These are phyloP conservation scores for Ramularia endophylla DNA, from an alignment of 2,329 filamentous ascomycete genomes.

Conservation along the genomic window DNA sequence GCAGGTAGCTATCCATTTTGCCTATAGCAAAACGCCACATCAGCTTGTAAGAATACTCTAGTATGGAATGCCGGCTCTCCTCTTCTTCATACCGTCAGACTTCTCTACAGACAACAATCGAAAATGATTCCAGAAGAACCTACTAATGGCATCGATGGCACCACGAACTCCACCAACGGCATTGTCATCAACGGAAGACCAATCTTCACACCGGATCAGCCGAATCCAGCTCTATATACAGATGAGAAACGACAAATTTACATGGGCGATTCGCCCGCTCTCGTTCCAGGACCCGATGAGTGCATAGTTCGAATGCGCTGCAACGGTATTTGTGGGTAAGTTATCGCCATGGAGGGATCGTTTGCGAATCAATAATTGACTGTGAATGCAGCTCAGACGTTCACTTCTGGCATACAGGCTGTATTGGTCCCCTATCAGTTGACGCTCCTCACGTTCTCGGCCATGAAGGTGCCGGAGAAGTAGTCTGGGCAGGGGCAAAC, in stretches of 20 bases:
- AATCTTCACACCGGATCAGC: slow-evolving; percentile 8
- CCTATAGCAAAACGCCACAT: too few species aligned
- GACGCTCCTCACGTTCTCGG: slow-evolving; percentile 60
- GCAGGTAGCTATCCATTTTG: too few species aligned
- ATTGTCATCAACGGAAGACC: slow-evolving; percentile 2
- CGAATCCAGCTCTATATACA: slow-evolving; percentile 25
- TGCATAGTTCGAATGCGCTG: slow-evolving; percentile 25
- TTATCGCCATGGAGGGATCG: neutral
- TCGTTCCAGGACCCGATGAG: slow-evolving; percentile 21
- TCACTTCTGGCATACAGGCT: slow-evolving; percentile 38
- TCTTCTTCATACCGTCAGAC: too few species aligned
- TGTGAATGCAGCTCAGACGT: slow-evolving; percentile 20
- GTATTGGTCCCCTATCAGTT: slow-evolving; percentile 58
- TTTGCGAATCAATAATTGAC: neutral
- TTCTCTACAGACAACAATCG: too few species aligned
- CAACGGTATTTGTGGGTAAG: slow-evolving; percentile 28
- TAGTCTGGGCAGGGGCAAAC: slow-evolving; percentile 53
- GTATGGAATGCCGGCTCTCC: too few species aligned
- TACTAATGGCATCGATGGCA: too few species aligned
- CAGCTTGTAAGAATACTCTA: too few species aligned
- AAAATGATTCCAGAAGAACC: too few species aligned
- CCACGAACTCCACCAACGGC: slow-evolving; percentile 7
- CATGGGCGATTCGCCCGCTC: slow-evolving; percentile 22
- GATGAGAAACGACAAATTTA: slow-evolving; percentile 25
- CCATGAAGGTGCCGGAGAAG: slow-evolving; percentile 63